Evolutionary conservation across 2,329 filamentous ascomycete species (phyloP), one percentile per base, ranked within the genome.

Genomic region (Celoporthe dispersa): DNA sequence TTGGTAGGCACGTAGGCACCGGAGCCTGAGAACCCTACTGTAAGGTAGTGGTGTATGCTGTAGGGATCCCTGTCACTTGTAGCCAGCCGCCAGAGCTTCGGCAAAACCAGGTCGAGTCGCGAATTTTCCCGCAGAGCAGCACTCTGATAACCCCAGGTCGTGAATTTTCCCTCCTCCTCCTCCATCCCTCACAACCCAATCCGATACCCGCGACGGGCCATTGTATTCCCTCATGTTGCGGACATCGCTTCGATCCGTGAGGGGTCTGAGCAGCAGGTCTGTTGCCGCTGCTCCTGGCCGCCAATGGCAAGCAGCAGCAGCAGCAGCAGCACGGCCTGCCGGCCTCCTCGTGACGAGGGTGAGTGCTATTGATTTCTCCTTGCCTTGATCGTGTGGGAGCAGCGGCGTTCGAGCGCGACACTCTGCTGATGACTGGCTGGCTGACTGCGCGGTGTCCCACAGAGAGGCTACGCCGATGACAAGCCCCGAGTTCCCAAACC

Each of bases 211-310:
- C 53, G 31, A 74, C 75, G 79, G 79, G 82, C 80, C 80, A 81
- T 81, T 79, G 79, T 80, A 84, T 83, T 84, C 82, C 83, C 84
- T 84, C 84, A 91, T 91, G 89, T 86, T 91, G 87, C 89, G 88
- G 84, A 88, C 87, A 81, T 90, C 88, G 81, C 83, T 91, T 84
- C 87, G 85, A 84, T 89, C 88, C 80, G 86, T 86, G 79, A 88
- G 84, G 84, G 83, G 85, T 77, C 81, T 89, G 79, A 83, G 85
- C 82, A 82, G 83, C 80, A 85, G 83, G 82, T 83, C 87, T 77
- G 76, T 82, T 79, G 82, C 82, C 80, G 83, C 85, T 77, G 81
- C 83, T 78, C 82, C 82, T 75, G 81, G 82, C 80, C 86, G 84
- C 79, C 88, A 89, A 89, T 90, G 87, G 87, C 85, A 86, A 73